Base-by-base conservation (phyloP, 306 rosid genomes). In the Adenanthera pavonina region DNA sequence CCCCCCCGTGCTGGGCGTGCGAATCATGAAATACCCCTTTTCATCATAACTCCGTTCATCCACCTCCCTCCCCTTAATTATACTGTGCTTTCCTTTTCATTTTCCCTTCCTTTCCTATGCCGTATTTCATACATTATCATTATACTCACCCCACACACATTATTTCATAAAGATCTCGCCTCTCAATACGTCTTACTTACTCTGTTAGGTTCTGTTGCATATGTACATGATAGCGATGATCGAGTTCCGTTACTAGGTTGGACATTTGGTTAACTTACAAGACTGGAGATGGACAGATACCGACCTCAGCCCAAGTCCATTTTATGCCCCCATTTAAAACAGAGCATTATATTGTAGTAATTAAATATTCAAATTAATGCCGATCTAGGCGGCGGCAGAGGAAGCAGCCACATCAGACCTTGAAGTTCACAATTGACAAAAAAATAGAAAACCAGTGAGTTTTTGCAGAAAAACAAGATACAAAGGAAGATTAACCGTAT, bases 1-100 rank as follows among this genome's bases (percentile, higher is more conserved):
- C 38, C 5, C 56, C 56, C 36, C 16, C 34, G 36, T 68, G 36
- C 74, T 69, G 10, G 54, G 75, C 20, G 75, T 46, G 75, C 41
- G 40, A 70, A 70, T 70, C 57, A 70, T 47, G 54, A 46, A 44
- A 25, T 6, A 40, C 8, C 53, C 53, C 36, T 20, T 59, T 40
- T 25, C 10, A 43, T 68, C 53, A 68, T 67, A 40, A 67, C 72
- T 9, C 72, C 20, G 1, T 46, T 67, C 20, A 10, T 65, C 48
- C 34, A 41, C 14, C 0, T 54, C 61, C 4, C 61, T 5, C n/a
- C 30, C n/a, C 6, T 3, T 9, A 25, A 25, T 7, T 56, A 38
- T n/a, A 43, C 3, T 19, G 9, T 14, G 30, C 11, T 16, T 3
- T 65, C 47, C 46, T 41, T 35, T 6, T 13, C 19, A 34, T 6